Base-by-base conservation (phyloP, 1,139 yeast species). In the Blastobotrys elegans region DNA sequence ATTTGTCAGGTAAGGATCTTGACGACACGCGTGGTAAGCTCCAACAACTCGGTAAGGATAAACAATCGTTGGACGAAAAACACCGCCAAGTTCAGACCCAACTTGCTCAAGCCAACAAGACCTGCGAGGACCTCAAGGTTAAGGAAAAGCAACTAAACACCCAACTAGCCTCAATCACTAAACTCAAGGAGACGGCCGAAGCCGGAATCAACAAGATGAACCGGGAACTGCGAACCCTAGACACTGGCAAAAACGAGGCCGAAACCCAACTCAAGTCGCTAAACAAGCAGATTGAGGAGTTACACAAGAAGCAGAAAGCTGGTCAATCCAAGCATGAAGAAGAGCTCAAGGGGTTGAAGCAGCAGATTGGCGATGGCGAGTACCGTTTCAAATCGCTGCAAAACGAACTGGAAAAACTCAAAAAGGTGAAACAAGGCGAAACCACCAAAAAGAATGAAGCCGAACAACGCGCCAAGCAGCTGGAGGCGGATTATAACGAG, bases 171-270 rank as follows among this genome's bases (percentile, higher is more conserved):
- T 50, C 59, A 2, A 53, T 73, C 0, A 72, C 71, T 16, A 65
- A 67, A 30, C 79, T 77, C 8, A 85, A 84, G 57, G 73, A 74
- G 24, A 84, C 79, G 53, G 86, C 92, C 1, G 97, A 90, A 58
- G 82, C 80, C 52, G 97, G 96, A 4, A 83, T 90, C 49, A 90
- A 88, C 62, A 88, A 88, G 57, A 87, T 90, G 96, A 84, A 84
- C 50, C 73, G 92, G 40, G 97, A 89, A 54, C 69, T 90, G 33
- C 78, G 88, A 62, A 77, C 76, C 37, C 68, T 88, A 37, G 75
- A 80, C 0, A 79, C 79, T 50, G 80, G 79, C 31, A 82, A 82
- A 51, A 77, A 74, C 2, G 76, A 75, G 0, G 58, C 74, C 1
- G 84, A 79, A 43, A 70, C 70, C 39, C 68, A 68, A 13, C 63